phyloP scores from a whole-genome alignment of 495 filamentous ascomycete species.

The Tuber umbilicatum region DNA sequence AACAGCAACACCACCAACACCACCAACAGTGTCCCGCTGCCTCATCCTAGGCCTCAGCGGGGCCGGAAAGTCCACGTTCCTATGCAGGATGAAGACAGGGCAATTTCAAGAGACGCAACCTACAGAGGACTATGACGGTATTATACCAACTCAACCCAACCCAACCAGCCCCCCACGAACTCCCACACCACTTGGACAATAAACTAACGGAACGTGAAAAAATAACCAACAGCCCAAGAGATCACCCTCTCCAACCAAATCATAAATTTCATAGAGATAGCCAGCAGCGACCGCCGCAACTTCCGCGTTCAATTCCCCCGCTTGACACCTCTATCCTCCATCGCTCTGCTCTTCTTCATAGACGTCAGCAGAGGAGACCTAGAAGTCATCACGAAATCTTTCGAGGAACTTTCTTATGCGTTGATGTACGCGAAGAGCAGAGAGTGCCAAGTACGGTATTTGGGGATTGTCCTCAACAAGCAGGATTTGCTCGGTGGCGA shows the following conservation, averaged over 20 bases:
- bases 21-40: slow-evolving; percentile 26
- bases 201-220: slow-evolving; percentile 12
- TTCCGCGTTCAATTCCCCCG: slow-evolving; percentile 35
- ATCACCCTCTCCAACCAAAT: slow-evolving; percentile 29
- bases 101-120: slow-evolving; percentile 25
- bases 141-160: neutral
- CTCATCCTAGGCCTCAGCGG: slow-evolving; percentile 31
- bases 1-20: neutral
- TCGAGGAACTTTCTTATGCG: slow-evolving; percentile 33
- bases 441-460: slow-evolving; percentile 24
- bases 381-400: slow-evolving; percentile 15
- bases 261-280: slow-evolving; percentile 35
- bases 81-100: slow-evolving; percentile 30
- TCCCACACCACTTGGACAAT: neutral
- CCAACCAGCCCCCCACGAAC: neutral
- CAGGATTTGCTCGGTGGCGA: slow-evolving; percentile 23
- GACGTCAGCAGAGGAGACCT: slow-evolving; percentile 16
- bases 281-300: slow-evolving; percentile 31
- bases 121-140: slow-evolving; percentile 27
- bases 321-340: slow-evolving; percentile 12
- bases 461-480: slow-evolving; percentile 38
- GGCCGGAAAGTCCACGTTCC: slow-evolving; percentile 38
- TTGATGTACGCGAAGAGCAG: slow-evolving; percentile 26
- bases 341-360: slow-evolving; percentile 37
- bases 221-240: slow-evolving; percentile 27